Percentiles rank a stretch among this genome's conserved stretches.
phyloP scores from a whole-genome alignment of 805 yeast species.

The Saccharomycopsis olivae region DNA sequence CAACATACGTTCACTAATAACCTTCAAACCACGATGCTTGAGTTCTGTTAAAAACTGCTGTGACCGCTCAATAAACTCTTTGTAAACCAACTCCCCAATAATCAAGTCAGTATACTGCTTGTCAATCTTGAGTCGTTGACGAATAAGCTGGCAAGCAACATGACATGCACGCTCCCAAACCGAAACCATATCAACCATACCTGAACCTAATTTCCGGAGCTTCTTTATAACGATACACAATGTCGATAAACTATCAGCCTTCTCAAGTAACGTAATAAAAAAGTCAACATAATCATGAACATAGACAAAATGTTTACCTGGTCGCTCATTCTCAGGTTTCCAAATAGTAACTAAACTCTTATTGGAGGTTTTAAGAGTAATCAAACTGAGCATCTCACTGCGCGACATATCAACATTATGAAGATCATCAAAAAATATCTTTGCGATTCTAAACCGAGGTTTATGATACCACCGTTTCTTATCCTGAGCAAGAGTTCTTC shows the following conservation, averaged over 20 bases:
- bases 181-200: slow-evolving; percentile 53
- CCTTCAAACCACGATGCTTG: slow-evolving; percentile 25
- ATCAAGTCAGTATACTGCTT: slow-evolving; percentile 41
- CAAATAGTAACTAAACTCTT: slow-evolving; percentile 76
- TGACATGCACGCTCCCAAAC: slow-evolving; percentile 60
- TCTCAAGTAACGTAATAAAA: slow-evolving; percentile 44
- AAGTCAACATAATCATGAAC: slow-evolving; percentile 59
- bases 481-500: slow-evolving; percentile 44
- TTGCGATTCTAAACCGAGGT: slow-evolving; percentile 65
- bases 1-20: slow-evolving; percentile 29
- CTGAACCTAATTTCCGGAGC: slow-evolving; percentile 66
- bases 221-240: slow-evolving; percentile 56
- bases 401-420: slow-evolving; percentile 44
- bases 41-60: slow-evolving; percentile 23
- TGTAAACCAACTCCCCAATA: slow-evolving; percentile 34
- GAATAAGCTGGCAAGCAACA: slow-evolving; percentile 39
- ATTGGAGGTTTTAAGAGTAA: slow-evolving; percentile 54
- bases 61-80: slow-evolving; percentile 32
- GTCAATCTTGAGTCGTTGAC: slow-evolving; percentile 33
- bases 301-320: slow-evolving; percentile 86
- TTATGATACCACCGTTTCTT: slow-evolving; percentile 89
- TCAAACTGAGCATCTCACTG: slow-evolving; percentile 47
- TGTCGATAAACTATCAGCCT: slow-evolving; percentile 45
- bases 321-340: slow-evolving; percentile 87
- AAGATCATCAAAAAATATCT: slow-evolving; percentile 44